Conservation (phyloP, 495 filamentous ascomycete species). For the Daldinia concentrica region DNA sequence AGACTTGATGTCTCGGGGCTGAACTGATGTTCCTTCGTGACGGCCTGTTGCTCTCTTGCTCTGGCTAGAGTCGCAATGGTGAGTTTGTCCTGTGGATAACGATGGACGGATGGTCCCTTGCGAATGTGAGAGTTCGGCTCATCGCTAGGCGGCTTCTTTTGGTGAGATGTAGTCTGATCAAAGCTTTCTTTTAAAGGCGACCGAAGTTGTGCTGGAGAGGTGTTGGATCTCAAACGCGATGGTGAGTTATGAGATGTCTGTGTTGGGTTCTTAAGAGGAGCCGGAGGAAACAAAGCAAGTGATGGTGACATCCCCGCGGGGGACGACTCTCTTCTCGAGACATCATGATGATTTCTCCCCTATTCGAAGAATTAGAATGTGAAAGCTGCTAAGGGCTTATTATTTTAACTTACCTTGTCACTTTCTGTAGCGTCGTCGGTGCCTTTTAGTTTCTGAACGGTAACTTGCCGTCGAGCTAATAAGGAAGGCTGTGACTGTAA, state of each 20-base stretch:
- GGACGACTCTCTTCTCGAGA: constrained; percentile 65
- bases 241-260: constrained; percentile 45
- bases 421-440: constrained; percentile 57
- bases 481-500: constrained; percentile 65
- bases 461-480: constrained; percentile 73
- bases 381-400: not conserved
- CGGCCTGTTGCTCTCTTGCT: constrained; percentile 26
- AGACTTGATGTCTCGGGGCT: constrained; percentile 55
- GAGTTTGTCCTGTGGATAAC: constrained; percentile 36
- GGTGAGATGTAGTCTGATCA: constrained; percentile 25
- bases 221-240: constrained; percentile 67
- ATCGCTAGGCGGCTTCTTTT: constrained; percentile 9
- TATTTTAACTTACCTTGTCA: constrained; percentile 41
- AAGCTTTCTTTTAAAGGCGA: constrained; percentile 55
- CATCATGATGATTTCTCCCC: constrained; percentile 37
- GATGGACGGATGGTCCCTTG: constrained; percentile 18
- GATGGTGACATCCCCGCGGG: constrained; percentile 63
- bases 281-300: constrained; percentile 71
- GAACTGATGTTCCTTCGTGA: constrained; percentile 45
- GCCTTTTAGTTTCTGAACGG: constrained; percentile 68
- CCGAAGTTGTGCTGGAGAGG: constrained; percentile 60
- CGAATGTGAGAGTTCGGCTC: not conserved
- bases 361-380: constrained; percentile 18
- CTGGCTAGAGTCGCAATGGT: constrained; percentile 37
- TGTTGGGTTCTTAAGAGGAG: constrained; percentile 53